Base-by-base conservation (phyloP, 2,329 filamentous ascomycete genomes). In the Teratosphaeriaceae sp. region DNA sequence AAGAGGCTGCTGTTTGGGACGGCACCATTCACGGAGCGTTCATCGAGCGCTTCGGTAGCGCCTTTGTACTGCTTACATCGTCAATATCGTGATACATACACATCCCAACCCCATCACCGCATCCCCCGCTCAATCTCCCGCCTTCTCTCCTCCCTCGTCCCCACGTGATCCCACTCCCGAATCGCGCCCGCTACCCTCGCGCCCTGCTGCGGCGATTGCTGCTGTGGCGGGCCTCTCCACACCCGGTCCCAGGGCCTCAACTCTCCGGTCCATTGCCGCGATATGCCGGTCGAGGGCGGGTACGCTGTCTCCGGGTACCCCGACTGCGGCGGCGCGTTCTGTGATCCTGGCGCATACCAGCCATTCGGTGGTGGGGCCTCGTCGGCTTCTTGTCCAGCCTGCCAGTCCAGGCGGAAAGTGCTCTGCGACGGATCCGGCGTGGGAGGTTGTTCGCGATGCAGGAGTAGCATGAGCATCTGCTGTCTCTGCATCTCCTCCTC, bases 401-500 rank as follows among this genome's bases (percentile, higher is more conserved):
- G 55, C 53, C 61, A 55, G 50, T 65, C 61, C 40, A 73, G 70
- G 18, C 57, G 58, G 54, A 69, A 72, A 0, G 69, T 72, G 33
- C 62, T 60, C 45, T 61, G 62, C 12, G 45, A 58, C 49, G 38
- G 65, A 55, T 50, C 64, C 51, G 26, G 62, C 47, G 54, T 49
- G 6, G 54, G 47, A 11, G 43, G 58, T 56, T 16, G 59, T 47
- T 47, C 60, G 27, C 47, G 48, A 13, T 56, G 49, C 31, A 62
- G 54, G 13, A 74, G 64, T 0, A 75, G 61, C 48, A 67, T 62
- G n/a, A 70, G 63, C 65, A 74, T 72, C 47, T 74, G 71, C 50
- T 72, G 68, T 22, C 70, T 68, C 44, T 72, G 68, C 46, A 66
- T 60, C 38, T 75, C 72, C 42, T 73, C 69, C 51, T 75, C 72